Evolutionary conservation across 2,329 filamentous ascomycete species (phyloP).

Genomic region (Diaporthe ampelina): DNA sequence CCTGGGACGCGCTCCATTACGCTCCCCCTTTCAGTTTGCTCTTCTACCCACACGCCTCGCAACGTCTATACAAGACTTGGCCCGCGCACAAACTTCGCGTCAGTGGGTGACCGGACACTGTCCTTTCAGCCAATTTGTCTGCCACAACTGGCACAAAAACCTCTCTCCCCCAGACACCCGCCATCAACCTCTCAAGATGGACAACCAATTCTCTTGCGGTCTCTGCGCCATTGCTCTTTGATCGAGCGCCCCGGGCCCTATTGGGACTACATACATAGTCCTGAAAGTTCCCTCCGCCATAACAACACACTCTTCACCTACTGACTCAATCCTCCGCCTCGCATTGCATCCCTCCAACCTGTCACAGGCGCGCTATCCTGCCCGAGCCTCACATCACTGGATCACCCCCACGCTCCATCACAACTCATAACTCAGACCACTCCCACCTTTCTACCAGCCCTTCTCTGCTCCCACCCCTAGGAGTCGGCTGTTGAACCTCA

Average conservation of each 20-base stretch:
- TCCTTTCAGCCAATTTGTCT: constrained; percentile 19
- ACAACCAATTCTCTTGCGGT: constrained; percentile 36
- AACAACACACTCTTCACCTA: not conserved
- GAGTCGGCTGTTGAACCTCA: not conserved
- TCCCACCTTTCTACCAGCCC: not conserved
- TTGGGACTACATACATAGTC: constrained; percentile 28
- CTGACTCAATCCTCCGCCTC: constrained; percentile 16
- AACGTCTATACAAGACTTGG: not conserved
- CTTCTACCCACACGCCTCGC: not conserved
- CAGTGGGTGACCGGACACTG: not conserved
- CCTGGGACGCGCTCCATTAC: constrained; percentile 5
- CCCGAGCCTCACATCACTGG: constrained; percentile 18
- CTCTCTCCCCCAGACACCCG: not conserved
- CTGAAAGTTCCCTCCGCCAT: constrained; percentile 16
- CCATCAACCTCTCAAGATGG: constrained; percentile 39
- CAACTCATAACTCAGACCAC: constrained; percentile 12
- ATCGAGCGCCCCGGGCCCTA: constrained; percentile 38
- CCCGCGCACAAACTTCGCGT: not conserved
- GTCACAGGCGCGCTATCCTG: constrained; percentile 10
- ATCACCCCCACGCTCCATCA: constrained; percentile 22
- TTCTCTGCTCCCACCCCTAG: not conserved
- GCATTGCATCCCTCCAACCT: not conserved
- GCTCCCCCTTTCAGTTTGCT: not conserved
- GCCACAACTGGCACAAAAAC: constrained; percentile 13
- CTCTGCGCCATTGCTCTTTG: constrained; percentile 36